phyloP scores from a whole-genome alignment of 2,329 filamentous ascomycete species.

The Calonectria crousiana region DNA sequence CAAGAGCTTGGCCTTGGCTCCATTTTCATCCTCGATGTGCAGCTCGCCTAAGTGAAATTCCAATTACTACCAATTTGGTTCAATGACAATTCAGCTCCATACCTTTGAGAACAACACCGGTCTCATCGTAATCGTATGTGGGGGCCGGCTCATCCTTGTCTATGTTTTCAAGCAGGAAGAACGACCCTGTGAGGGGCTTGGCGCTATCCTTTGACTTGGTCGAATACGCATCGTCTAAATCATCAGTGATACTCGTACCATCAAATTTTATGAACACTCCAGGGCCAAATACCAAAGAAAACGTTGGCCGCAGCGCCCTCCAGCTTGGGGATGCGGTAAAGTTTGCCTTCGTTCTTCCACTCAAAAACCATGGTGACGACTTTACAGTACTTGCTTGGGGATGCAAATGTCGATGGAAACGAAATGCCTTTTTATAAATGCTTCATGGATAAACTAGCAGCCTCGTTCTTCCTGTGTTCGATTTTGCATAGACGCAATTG shows the following conservation, averaged over 20 bases:
- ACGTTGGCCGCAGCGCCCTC: constrained; percentile 14
- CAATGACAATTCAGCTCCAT: background rate
- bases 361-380: constrained; percentile 19
- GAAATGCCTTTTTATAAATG: background rate
- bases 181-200: constrained; percentile 20
- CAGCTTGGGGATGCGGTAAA: constrained; percentile 25
- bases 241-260: background rate
- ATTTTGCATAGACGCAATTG: no score
- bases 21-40: constrained; percentile 19
- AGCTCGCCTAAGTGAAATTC: constrained; percentile 14
- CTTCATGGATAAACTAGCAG: background rate
- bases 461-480: background rate
- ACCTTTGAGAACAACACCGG: constrained; percentile 22
- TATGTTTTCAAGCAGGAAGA: constrained; percentile 21
- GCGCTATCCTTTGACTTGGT: background rate
- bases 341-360: constrained; percentile 20
- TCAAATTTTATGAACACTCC: no score
- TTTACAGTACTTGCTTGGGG: background rate
- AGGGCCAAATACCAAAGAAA: constrained; percentile 11
- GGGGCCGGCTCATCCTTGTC: constrained; percentile 16
- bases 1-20: constrained; percentile 17
- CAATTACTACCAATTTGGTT: background rate
- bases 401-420: background rate
- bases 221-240: background rate
- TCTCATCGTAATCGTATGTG: constrained; percentile 25